A percentile compares a stretch with the other conserved stretches of the same genome.
Conservation (phyloP, 768 basidiomycete genomes). For the Clitopilus hobsonii region DNA sequence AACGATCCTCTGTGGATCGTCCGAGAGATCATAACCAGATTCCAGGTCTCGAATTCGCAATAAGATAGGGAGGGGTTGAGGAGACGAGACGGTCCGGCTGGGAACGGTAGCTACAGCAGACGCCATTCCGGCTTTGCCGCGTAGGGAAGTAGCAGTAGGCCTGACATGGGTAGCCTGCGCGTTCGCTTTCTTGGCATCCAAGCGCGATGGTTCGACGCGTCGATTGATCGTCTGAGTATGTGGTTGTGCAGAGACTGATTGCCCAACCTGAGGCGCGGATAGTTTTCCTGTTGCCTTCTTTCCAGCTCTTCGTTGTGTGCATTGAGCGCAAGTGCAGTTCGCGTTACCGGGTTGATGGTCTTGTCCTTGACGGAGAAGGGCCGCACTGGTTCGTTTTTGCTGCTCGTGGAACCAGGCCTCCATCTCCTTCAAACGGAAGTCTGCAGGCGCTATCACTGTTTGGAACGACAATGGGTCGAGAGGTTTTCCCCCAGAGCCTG, state of each 20-base stretch:
- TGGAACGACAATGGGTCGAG: conserved; percentile 48
- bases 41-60: conserved; percentile 22
- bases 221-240: not conserved
- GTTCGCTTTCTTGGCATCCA: not conserved
- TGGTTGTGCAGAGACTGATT: conserved; percentile 17
- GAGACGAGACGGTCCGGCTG: conserved; percentile 24
- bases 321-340: not conserved
- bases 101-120: not conserved
- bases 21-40: conserved; percentile 16
- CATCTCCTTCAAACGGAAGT: conserved; percentile 76
- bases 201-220: not conserved
- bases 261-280: conserved; percentile 1
- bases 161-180: not conserved
- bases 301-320: not conserved
- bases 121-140: not conserved
- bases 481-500: conserved; percentile 30
- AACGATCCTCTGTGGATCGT: conserved; percentile 14
- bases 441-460: conserved; percentile 62
- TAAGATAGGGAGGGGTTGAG: conserved; percentile 36
- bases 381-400: conserved; percentile 35
- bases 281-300: not conserved
- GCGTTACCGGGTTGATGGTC: conserved; percentile 6
- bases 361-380: conserved; percentile 17
- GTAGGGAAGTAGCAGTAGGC: not conserved
- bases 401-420: conserved; percentile 70